Percentiles rank a stretch among this genome's conserved stretches.
Conservation (phyloP, 768 basidiomycete species). For the Gloeopeniophorella convolvens region DNA sequence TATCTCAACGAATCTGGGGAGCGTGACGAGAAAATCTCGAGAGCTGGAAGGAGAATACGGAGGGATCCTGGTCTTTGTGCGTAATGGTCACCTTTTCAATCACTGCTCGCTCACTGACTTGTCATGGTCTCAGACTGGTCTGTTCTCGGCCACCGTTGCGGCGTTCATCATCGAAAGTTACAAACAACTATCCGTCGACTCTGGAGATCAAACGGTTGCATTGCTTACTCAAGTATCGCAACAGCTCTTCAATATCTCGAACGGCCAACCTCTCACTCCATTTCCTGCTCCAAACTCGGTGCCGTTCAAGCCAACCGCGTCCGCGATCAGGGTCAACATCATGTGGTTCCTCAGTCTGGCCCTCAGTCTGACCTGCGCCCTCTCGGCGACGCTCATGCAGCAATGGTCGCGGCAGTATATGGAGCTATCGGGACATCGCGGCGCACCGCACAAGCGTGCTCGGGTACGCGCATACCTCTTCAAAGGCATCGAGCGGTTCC, state of each 20-base stretch:
- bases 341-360: not conserved
- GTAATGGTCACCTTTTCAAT: too few relatives aligned
- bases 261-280: not conserved
- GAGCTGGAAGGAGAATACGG: too few relatives aligned
- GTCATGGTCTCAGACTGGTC: conserved; percentile 1
- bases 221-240: conserved; percentile 1
- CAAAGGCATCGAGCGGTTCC: not conserved
- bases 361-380: not conserved
- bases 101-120: too few relatives aligned
- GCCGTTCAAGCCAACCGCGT: not conserved
- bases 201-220: not conserved
- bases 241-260: not conserved
- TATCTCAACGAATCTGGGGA: too few relatives aligned
- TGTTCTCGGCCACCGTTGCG: conserved; percentile 3
- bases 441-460: not conserved
- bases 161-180: not conserved
- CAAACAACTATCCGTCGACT: not conserved
- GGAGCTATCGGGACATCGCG: not conserved
- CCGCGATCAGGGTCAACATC: not conserved
- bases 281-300: not conserved
- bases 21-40: too few relatives aligned
- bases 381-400: not conserved
- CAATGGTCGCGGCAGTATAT: conserved; percentile 1
- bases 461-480: not conserved
- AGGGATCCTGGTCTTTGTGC: not conserved